Evolutionary conservation across 495 filamentous ascomycete genomes (phyloP).

Genomic region (Lasiosphaeria hispida): DNA sequence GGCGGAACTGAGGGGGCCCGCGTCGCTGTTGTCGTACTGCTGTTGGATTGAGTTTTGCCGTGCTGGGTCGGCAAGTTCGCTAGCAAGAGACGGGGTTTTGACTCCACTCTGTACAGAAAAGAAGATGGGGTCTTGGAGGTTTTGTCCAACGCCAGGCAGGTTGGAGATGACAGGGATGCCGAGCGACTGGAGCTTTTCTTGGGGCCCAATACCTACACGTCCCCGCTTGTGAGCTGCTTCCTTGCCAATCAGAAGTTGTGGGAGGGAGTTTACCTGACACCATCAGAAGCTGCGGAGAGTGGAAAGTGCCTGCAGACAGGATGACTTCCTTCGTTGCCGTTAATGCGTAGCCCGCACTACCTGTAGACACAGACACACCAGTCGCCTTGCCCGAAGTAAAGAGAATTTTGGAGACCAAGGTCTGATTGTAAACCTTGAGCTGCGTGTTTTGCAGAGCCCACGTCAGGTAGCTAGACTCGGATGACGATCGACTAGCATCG

Average conservation of each 20-base stretch:
- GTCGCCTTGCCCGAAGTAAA: constrained; percentile 35
- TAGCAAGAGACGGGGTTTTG: constrained; percentile 34
- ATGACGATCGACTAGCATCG: constrained; percentile 20
- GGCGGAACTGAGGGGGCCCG: constrained; percentile 43
- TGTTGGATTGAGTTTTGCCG: constrained; percentile 14
- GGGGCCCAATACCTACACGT: constrained; percentile 4
- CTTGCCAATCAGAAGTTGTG: neutral
- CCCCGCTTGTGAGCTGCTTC: neutral
- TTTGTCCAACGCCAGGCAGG: constrained; percentile 52
- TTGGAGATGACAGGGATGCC: constrained; percentile 41
- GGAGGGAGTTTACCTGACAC: constrained; percentile 36
- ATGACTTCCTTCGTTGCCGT: constrained; percentile 45
- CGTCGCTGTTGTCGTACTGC: constrained; percentile 29
- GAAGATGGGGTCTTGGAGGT: constrained; percentile 48
- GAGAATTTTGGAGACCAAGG: constrained; percentile 37
- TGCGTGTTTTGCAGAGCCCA: constrained; percentile 24
- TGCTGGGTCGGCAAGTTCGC: constrained; percentile 33
- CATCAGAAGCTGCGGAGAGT: constrained; percentile 48
- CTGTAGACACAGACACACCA: constrained; percentile 31
- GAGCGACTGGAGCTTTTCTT: constrained; percentile 24
- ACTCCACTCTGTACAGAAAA: constrained; percentile 39
- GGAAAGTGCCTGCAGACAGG: constrained; percentile 45
- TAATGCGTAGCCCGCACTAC: constrained; percentile 34
- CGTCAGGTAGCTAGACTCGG: constrained; percentile 25
- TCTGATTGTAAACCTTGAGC: constrained; percentile 31